Base-by-base conservation (phyloP, 2,329 filamentous ascomycete species). In the Epichloe glyceriae region DNA sequence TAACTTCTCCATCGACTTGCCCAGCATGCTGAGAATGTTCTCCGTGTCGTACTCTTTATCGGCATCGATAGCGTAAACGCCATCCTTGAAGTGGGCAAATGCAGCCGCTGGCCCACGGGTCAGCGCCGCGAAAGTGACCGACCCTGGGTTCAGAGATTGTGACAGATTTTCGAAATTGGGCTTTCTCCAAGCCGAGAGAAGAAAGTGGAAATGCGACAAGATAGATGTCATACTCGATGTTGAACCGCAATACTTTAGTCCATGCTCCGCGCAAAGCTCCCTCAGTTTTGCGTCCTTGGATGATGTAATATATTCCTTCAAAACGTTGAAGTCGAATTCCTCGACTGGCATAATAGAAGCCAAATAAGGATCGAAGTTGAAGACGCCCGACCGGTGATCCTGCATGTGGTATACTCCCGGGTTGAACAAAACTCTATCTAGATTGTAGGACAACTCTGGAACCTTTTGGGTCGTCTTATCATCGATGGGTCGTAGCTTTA, bases 311-410 rank as follows among this genome's bases (percentile, higher is more conserved):
- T 95, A 98, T 55, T 83, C 76, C 64, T 86, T 88, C 50, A 98
- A 68, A 3, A 88, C 83, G 52, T 86, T 78, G 65, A 95, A 98
- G 62, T 98, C 88, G 61, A 98, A 98, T 62, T 98, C 88, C 2
- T 79, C 73, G 15, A 93, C 83, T 2, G 93, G 90, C 88, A 97
- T 97, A 59, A 98, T 94, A 49, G 82, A 82, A 53, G 89, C 81
- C 19, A 98, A 76, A 61, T 96, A 96, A 0, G 94, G 93, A 62
- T 98, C 91, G 60, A 98, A 98, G 64, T 98, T 98, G 75, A 82
- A 98, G 6, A 97, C 88, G 17, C 82, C 78, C 39, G 91, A 89
- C 52, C 88, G 80, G 22, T 85, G 82, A 64, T 98, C 93, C 67
- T 95, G 90, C 48, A 98, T 77, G 47, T 88, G 83, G 64, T 96